Evolutionary conservation across 345 rosid species (phyloP).

Genomic region (Corchorus capsularis): DNA sequence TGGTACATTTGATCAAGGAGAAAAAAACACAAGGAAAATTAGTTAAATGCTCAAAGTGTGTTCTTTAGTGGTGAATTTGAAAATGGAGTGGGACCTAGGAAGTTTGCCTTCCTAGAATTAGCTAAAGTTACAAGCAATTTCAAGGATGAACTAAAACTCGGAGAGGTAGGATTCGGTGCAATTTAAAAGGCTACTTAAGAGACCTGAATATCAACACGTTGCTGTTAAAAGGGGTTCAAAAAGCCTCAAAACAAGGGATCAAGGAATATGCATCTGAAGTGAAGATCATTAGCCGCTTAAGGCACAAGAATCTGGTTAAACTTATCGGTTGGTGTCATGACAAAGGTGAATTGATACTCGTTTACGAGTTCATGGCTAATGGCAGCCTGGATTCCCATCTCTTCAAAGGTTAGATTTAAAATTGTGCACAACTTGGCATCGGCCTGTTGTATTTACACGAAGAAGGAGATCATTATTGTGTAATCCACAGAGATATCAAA

Average conservation of each 20-base stretch:
- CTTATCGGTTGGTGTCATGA: slow-evolving; percentile 56
- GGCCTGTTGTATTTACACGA: slow-evolving; percentile 24
- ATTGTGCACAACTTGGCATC: slow-evolving; percentile 32
- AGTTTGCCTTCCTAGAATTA: too few relatives aligned
- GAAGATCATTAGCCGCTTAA: slow-evolving; percentile 33
- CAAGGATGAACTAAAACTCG: too few relatives aligned
- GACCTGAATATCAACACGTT: background rate
- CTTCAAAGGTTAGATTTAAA: slow-evolving; percentile 20
- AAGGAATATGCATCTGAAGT: slow-evolving; percentile 30
- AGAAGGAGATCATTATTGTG: slow-evolving; percentile 28
- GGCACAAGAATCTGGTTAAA: slow-evolving; percentile 51
- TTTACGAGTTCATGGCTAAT: too few relatives aligned
- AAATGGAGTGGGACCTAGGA: too few relatives aligned
- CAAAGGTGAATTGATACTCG: slow-evolving; percentile 24
- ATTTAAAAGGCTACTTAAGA: slow-evolving; percentile 17
- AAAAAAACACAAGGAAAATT: too few relatives aligned
- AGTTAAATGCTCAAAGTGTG: too few relatives aligned
- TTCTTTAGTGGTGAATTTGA: too few relatives aligned
- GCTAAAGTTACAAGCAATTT: too few relatives aligned
- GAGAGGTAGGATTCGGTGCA: too few relatives aligned
- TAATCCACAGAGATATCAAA: too few relatives aligned
- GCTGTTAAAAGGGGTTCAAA: slow-evolving; percentile 30
- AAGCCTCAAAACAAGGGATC: slow-evolving; percentile 24
- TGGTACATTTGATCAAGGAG: too few relatives aligned
- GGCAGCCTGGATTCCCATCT: slow-evolving; percentile 28